Percentiles rank a stretch among this genome's conserved stretches.
phyloP scores from a whole-genome alignment of 192 early-diverging fungal species.

The Linnemannia elongata region DNA sequence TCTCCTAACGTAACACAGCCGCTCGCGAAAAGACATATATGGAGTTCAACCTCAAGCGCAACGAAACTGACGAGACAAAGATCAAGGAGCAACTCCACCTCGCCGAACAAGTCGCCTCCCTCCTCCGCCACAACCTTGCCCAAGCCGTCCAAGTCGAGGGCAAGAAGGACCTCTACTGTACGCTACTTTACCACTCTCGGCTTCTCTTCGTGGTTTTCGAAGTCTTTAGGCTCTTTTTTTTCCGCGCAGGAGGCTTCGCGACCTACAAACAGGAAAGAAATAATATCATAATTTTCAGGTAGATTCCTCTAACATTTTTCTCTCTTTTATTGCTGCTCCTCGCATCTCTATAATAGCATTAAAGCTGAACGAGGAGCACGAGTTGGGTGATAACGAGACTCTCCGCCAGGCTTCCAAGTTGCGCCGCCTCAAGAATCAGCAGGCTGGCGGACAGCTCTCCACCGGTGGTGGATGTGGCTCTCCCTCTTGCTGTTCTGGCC shows the following conservation, averaged over 20 bases:
- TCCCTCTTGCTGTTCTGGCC: slow-evolving; percentile 33
- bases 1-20: slow-evolving; percentile 6
- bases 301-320: too few species aligned
- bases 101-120: slow-evolving; percentile 46
- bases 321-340: background rate
- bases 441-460: slow-evolving; percentile 21
- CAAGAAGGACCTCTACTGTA: slow-evolving; percentile 33
- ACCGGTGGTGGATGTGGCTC: slow-evolving; percentile 46
- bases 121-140: slow-evolving; percentile 54
- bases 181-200: background rate
- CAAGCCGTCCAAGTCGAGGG: slow-evolving; percentile 50
- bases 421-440: slow-evolving; percentile 38
- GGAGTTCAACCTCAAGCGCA: slow-evolving; percentile 49
- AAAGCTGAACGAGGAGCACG: slow-evolving; percentile 36
- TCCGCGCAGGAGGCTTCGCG: too few species aligned
- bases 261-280: too few species aligned
- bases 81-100: slow-evolving; percentile 53
- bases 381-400: slow-evolving; percentile 51
- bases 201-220: too few species aligned
- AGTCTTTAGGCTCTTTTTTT: background rate
- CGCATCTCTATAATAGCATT: slow-evolving; percentile 17
- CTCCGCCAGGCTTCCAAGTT: slow-evolving; percentile 48
- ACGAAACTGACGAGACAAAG: slow-evolving; percentile 50
- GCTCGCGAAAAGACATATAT: slow-evolving; percentile 51
- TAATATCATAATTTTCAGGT: too few species aligned